phyloP scores from a whole-genome alignment of 495 filamentous ascomycete genomes.

The Stereocaulon alpinum region DNA sequence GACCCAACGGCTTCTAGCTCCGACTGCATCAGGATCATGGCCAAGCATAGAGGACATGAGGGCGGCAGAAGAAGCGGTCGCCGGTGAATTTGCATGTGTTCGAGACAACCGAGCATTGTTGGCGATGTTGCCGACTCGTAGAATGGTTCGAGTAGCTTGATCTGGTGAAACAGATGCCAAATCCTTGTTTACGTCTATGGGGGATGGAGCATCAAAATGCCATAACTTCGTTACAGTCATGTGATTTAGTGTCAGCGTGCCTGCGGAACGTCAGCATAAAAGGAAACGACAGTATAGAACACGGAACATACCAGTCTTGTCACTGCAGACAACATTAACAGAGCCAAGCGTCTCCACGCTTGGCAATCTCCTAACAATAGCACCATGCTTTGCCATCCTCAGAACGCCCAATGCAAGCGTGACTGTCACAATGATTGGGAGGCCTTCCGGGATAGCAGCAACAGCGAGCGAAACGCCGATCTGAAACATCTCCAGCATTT shows the following conservation, averaged over 20 bases:
- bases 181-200: conserved; percentile 66
- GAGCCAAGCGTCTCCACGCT: conserved; percentile 97
- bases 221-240: conserved; percentile 98
- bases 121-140: conserved; percentile 88
- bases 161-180: conserved; percentile 54
- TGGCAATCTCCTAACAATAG: conserved; percentile 88
- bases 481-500: conserved; percentile 89
- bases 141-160: conserved; percentile 61
- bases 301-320: conserved; percentile 65
- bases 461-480: conserved; percentile 96
- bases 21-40: conserved; percentile 45
- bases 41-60: conserved; percentile 67
- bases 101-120: conserved; percentile 81
- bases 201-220: conserved; percentile 64
- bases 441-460: conserved; percentile 90
- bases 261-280: conserved; percentile 27
- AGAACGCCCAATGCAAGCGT: conserved; percentile 89
- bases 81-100: conserved; percentile 46
- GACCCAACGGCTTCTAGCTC: conserved; percentile 77
- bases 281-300: not conserved
- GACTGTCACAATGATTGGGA: conserved; percentile 96
- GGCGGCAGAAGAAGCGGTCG: conserved; percentile 60
- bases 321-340: conserved; percentile 96
- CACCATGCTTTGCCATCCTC: conserved; percentile 85
- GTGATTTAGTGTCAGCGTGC: conserved; percentile 91